phyloP scores from a whole-genome alignment of 805 yeast species.

The Zygosaccharomyces gambellarensis region DNA sequence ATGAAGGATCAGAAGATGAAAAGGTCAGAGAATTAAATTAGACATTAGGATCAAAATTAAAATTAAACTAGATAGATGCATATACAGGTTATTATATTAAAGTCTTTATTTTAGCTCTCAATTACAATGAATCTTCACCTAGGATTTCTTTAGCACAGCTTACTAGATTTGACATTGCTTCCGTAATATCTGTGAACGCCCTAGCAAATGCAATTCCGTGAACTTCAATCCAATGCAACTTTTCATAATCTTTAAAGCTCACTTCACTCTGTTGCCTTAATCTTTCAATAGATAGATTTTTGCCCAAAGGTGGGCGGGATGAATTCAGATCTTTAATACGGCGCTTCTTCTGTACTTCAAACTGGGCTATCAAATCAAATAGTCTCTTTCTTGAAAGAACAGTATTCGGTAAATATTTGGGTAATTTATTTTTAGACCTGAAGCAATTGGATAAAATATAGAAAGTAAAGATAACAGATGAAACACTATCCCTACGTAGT shows the following conservation, averaged over 20 bases:
- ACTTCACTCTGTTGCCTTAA: conserved; percentile 4
- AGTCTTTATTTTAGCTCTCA: neutral
- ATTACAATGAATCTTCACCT: conserved; percentile 26
- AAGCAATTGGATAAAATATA: conserved; percentile 42
- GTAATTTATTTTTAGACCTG: conserved; percentile 36
- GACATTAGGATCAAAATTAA: neutral
- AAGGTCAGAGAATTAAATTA: neutral
- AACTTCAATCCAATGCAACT: conserved; percentile 43
- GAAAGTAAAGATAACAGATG: conserved; percentile 42
- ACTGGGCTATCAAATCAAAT: conserved; percentile 37
- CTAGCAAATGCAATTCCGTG: conserved; percentile 48
- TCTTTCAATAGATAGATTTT: conserved; percentile 8
- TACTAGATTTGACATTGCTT: conserved; percentile 38
- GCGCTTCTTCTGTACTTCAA: conserved; percentile 23
- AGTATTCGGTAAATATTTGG: conserved; percentile 44
- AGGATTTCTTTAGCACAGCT: conserved; percentile 39
- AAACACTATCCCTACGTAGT: conserved; percentile 44
- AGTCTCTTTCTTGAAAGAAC: conserved; percentile 40
- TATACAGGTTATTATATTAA: neutral
- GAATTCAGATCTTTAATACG: conserved; percentile 1
- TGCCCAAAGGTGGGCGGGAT: neutral
- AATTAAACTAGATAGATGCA: neutral
- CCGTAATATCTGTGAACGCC: conserved; percentile 44
- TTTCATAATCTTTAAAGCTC: conserved; percentile 16
- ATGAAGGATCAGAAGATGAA: conserved; percentile 6